Evolutionary conservation across 1,284 basidiomycete genomes (phyloP), one percentile per base, ranked within the genome.

Genomic region (Ceratobasidium sp.): DNA sequence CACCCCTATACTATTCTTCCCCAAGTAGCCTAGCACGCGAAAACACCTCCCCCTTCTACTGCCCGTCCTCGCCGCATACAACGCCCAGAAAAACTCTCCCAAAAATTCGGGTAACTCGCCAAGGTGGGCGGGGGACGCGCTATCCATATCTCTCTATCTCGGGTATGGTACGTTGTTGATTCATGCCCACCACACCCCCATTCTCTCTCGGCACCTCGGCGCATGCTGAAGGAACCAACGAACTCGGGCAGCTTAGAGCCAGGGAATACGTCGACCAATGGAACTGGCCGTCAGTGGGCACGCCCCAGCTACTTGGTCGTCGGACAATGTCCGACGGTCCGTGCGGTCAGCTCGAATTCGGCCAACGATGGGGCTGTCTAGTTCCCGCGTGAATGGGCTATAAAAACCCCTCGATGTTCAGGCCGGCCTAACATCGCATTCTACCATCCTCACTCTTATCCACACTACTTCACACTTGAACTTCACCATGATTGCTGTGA

Each of bases 401-500:
- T 62, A 61, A 61, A 70, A 71, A 59, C 29, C 25, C 9, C 56
- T 44, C 40, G 25, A 49, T 19, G 15, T 19, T 25, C 34, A 22
- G 34, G 3, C 43, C 44, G 61, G 25, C 29, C 29, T 56, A 51
- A 22, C 69, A 71, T 71, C 69, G 69, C 59, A 49, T 46, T 61
- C 37, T 57, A 56, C 52, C 69, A 61, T 37, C 25, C 69, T 40
- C 37, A 40, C 32, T 61, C 17, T 5, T 34, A 25, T 57, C 22
- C 40, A 56, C 52, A 40, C 34, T 25, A 37, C 13, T 69, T 9
- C 17, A 22, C 32, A 49, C 69, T 68, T 29, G 22, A 54, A 71
- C 11, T 61, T 62, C 56, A 62, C 6, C 25, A 71, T 71, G 69
- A 29, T 61, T 43, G 43, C 69, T 71, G 69, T 71, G 44, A 71